Conservation (phyloP, 2,329 filamentous ascomycete genomes). For the Gnomoniopsis sp. region DNA sequence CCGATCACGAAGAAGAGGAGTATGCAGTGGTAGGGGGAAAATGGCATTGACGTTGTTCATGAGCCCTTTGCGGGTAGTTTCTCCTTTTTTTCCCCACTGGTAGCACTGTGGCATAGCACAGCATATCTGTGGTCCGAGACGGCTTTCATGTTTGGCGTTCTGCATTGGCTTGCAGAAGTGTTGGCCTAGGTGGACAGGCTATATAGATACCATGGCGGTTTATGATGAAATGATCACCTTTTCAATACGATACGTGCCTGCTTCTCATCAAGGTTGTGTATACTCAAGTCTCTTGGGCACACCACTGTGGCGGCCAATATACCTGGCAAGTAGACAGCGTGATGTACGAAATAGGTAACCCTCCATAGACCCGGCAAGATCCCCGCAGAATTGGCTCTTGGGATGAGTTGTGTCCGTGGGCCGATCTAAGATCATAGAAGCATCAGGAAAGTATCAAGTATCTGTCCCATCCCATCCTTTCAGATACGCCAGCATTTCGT, state of each 20-base stretch:
- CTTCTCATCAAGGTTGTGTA: neutral
- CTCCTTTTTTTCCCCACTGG: neutral
- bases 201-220: constrained; percentile 2
- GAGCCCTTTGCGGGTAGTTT: neutral
- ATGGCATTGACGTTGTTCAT: neutral
- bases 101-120: neutral
- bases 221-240: neutral
- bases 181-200: neutral
- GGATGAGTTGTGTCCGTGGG: too few species aligned
- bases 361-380: too few species aligned
- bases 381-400: too few species aligned
- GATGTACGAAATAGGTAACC: too few species aligned
- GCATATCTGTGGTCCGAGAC: neutral
- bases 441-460: too few species aligned
- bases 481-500: too few species aligned
- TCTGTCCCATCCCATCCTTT: too few species aligned
- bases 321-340: too few species aligned
- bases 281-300: too few species aligned
- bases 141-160: neutral
- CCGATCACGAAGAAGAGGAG: constrained; percentile 33
- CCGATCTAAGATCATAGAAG: too few species aligned
- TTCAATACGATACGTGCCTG: neutral
- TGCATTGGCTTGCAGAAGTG: neutral
- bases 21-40: constrained; percentile 26
- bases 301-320: too few species aligned